Evolutionary conservation across 1,139 yeast genomes (phyloP).

Genomic region (Yarrowia galli): DNA sequence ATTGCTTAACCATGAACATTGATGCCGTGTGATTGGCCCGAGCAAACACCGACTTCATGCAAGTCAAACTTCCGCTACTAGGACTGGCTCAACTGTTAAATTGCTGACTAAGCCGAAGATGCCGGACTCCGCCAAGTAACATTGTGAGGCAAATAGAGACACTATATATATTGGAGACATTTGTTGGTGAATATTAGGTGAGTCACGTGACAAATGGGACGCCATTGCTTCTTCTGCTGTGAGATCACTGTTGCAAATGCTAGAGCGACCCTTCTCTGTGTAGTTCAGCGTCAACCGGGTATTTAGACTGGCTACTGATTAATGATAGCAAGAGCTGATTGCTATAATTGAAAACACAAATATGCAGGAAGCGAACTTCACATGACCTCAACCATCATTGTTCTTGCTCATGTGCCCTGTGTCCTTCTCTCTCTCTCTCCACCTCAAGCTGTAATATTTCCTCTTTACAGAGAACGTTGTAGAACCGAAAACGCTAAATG

Average conservation of each 20-base stretch:
- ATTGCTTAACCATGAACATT: background rate
- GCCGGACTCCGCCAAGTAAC: background rate
- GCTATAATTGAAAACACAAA: no score
- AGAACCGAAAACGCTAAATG: background rate
- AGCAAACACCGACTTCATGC: slow-evolving; percentile 1
- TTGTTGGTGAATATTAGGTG: no score
- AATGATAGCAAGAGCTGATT: no score
- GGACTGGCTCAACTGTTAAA: background rate
- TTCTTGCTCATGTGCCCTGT: background rate
- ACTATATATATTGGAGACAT: no score
- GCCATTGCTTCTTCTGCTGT: no score
- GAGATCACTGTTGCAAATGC: no score
- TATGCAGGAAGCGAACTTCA: no score
- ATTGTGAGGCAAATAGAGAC: background rate
- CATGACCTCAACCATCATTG: background rate
- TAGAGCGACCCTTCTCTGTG: no score
- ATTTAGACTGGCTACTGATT: no score
- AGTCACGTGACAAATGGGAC: background rate
- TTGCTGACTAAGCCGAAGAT: background rate
- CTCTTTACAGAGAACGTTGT: background rate
- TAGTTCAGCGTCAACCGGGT: no score
- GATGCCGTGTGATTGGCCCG: background rate
- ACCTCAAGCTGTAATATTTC: background rate
- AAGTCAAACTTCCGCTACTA: background rate
- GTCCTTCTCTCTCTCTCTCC: no score